A percentile compares a stretch with the other conserved stretches of the same genome.
Evolutionary conservation across 345 rosid species (phyloP).

Genomic region (Eucalyptus sp.): DNA sequence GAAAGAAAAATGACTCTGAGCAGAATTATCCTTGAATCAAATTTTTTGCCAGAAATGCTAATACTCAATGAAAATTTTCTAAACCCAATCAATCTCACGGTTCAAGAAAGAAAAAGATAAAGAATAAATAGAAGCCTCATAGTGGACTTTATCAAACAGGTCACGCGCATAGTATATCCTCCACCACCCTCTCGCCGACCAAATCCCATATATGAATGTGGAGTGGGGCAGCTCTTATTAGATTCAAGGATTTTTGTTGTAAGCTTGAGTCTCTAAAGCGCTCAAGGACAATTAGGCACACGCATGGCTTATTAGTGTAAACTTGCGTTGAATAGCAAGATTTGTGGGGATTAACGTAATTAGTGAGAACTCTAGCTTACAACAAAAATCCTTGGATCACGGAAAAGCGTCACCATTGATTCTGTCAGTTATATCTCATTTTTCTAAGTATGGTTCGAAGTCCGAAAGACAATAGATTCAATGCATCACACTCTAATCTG

Average conservation of each 20-base stretch:
- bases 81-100: not conserved
- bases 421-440: not conserved
- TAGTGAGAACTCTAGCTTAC: not conserved
- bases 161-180: not conserved
- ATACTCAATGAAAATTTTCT: not conserved
- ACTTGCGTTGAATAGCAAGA: too few species aligned
- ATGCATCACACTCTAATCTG: not conserved
- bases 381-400: not conserved
- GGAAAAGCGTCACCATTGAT: not conserved
- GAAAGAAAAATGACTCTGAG: not conserved
- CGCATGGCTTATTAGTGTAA: too few species aligned
- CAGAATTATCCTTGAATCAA: too few species aligned
- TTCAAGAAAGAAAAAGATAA: not conserved
- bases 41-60: not conserved
- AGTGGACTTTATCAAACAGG: not conserved
- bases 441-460: not conserved
- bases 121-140: not conserved
- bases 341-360: too few species aligned
- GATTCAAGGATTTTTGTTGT: too few species aligned
- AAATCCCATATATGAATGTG: not conserved
- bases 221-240: too few species aligned
- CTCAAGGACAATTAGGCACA: too few species aligned
- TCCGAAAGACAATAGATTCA: not conserved
- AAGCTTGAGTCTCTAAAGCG: too few species aligned
- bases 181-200: not conserved